These are phyloP conservation scores for Microdochium bolleyi DNA, from an alignment of 2,329 filamentous ascomycete species.

Conservation along the genomic window DNA sequence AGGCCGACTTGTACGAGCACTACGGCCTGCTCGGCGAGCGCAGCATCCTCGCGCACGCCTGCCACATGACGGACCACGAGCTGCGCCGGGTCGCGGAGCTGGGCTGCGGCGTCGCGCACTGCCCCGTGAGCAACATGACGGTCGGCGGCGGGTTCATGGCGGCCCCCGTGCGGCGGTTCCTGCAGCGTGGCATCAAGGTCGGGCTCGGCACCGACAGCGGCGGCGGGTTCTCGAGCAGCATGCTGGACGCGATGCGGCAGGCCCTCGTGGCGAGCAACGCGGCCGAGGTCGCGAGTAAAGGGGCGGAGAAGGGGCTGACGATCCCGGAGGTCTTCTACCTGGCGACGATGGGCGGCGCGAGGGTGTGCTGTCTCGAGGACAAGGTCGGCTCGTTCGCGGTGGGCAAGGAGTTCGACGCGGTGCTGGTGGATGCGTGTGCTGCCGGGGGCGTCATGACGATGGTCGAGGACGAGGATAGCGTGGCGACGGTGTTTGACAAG, in stretches of 20 bases:
- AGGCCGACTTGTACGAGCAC: constrained; percentile 50
- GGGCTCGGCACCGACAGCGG: constrained; percentile 59
- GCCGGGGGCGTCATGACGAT: constrained; percentile 40
- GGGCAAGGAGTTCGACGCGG: constrained; percentile 56
- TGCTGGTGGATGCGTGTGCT: constrained; percentile 31
- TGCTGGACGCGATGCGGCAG: constrained; percentile 50
- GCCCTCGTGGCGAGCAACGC: constrained; percentile 48
- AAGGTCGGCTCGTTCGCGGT: constrained; percentile 47
- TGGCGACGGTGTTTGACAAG: constrained; percentile 47
- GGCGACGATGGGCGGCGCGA: constrained; percentile 52
- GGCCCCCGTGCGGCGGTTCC: constrained; percentile 49
- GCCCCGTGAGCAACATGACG: constrained; percentile 57
- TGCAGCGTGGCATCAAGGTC: constrained; percentile 52
- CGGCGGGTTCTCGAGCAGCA: constrained; percentile 52
- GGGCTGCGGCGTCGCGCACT: constrained; percentile 54
- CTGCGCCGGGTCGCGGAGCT: constrained; percentile 34
- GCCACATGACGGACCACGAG: constrained; percentile 51
- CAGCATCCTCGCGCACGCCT: constrained; percentile 60
- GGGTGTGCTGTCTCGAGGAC: constrained; percentile 44
- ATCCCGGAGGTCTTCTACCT: constrained; percentile 49
- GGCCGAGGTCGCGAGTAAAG: constrained; percentile 29
- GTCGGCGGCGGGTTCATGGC: constrained; percentile 55
- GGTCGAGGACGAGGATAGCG: constrained; percentile 38
- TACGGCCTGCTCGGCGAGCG: constrained; percentile 45
- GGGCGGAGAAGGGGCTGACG: constrained; percentile 34